Evolutionary conservation across 257 asterid genomes (phyloP).

Genomic region (Solanum peruvianum): DNA sequence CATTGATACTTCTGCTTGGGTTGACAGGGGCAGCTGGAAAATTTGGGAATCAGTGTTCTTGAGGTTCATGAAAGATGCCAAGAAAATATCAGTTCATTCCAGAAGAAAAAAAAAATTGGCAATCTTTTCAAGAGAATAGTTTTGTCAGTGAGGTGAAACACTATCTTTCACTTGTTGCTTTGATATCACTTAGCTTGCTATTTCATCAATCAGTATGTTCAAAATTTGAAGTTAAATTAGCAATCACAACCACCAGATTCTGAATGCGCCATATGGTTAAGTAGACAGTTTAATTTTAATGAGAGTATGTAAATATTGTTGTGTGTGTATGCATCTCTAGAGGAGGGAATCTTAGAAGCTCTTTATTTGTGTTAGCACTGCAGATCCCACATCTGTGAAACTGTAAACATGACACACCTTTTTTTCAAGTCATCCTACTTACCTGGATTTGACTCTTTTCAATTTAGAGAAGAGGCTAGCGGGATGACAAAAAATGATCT

Average conservation of each 20-base stretch:
- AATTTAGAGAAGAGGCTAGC: not conserved
- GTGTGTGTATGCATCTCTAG: not conserved
- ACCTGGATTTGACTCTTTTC: not conserved
- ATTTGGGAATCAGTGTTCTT: constrained; percentile 34
- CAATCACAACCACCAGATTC: not conserved
- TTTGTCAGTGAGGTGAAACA: constrained; percentile 47
- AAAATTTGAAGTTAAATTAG: not conserved
- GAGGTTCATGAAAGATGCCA: constrained; percentile 61
- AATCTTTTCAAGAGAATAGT: constrained; percentile 45
- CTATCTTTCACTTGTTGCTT: not conserved
- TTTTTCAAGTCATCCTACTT: not conserved
- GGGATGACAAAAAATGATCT: not conserved
- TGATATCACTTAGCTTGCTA: not conserved
- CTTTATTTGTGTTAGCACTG: not conserved
- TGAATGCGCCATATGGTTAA: not conserved
- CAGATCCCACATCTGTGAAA: not conserved
- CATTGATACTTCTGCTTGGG: constrained; percentile 1
- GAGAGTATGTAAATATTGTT: not conserved
- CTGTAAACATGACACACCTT: not conserved
- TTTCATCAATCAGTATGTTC: not conserved
- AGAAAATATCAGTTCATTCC: constrained; percentile 35
- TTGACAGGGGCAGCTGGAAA: constrained; percentile 44
- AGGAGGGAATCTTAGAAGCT: not conserved
- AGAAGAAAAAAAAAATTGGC: constrained; percentile 61
- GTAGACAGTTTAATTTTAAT: not conserved